These are phyloP conservation scores for Benincasa hispida DNA, from an alignment of 306 rosid genomes.

Conservation along the genomic window DNA sequence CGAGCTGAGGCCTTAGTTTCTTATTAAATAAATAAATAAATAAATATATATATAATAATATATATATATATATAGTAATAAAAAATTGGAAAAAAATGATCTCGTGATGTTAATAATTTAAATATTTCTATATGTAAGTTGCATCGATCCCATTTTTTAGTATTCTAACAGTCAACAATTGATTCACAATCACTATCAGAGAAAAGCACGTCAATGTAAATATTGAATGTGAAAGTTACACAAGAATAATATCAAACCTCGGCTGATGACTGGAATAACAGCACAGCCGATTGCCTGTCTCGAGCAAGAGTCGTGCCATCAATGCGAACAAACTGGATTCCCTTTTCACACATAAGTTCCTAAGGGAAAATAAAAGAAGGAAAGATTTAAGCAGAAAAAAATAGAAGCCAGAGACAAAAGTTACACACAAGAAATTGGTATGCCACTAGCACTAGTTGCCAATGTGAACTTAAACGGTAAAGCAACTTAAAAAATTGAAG, in stretches of 20 bases:
- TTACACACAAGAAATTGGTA: background rate
- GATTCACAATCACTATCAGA: background rate
- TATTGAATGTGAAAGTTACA: background rate
- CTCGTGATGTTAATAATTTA: background rate
- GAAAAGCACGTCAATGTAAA: background rate
- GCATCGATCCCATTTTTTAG: background rate
- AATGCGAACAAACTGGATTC: constrained; percentile 67
- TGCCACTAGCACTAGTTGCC: background rate
- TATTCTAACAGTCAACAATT: background rate
- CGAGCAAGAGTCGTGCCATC: constrained; percentile 85
- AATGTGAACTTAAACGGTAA: background rate
- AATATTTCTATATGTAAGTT: background rate
- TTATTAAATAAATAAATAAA: background rate
- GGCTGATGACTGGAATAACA: constrained; percentile 50
- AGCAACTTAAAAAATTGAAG: background rate
- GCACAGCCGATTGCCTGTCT: constrained; percentile 79
- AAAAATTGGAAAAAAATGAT: background rate
- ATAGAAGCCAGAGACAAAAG: background rate
- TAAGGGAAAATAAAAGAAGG: constrained; percentile 10
- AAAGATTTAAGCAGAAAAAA: background rate
- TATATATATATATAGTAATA: background rate
- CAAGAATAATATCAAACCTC: constrained; percentile 33
- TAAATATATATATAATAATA: too few species aligned
- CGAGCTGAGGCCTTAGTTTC: background rate
- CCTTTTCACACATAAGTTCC: constrained; percentile 77